Conservation (phyloP, 2,329 filamentous ascomycete genomes). For the Fusarium odoratissimum region DNA sequence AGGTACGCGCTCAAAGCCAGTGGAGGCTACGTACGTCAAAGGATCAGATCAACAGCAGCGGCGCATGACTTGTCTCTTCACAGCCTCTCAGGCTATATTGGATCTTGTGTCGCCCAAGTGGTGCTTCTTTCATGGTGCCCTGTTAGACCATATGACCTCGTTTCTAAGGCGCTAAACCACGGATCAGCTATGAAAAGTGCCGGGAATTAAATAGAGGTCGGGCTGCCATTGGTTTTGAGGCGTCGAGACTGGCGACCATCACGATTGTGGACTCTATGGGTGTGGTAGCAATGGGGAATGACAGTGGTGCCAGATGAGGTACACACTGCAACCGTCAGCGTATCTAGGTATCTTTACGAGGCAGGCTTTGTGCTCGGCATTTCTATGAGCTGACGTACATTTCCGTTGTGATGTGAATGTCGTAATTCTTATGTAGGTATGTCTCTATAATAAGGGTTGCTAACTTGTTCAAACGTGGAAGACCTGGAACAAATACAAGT, state of each 20-base stretch:
- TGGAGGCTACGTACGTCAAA: constrained; percentile 4
- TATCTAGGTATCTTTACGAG: constrained; percentile 21
- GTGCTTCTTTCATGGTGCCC: constrained; percentile 18
- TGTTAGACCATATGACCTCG: constrained; percentile 39
- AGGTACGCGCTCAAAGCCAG: background rate
- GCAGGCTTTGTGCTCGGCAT: background rate
- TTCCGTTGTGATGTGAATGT: background rate
- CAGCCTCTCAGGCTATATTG: constrained; percentile 16
- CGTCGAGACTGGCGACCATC: constrained; percentile 21
- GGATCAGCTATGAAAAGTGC: constrained; percentile 30
- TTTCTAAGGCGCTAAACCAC: constrained; percentile 29
- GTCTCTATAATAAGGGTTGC: background rate
- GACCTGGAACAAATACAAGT: background rate
- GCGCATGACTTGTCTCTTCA: constrained; percentile 16
- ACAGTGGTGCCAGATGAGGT: constrained; percentile 25
- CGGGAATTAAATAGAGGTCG: constrained; percentile 33
- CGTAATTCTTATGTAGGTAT: background rate
- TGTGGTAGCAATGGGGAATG: constrained; percentile 26
- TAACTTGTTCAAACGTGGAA: background rate
- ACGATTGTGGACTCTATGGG: constrained; percentile 25
- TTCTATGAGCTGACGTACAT: background rate
- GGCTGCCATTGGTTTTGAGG: constrained; percentile 30
- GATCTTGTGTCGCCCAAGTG: constrained; percentile 13
- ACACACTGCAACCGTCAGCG: constrained; percentile 24
- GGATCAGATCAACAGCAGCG: background rate